Evolutionary conservation across 345 rosid species (phyloP).

Genomic region (Eucalyptus sp.): DNA sequence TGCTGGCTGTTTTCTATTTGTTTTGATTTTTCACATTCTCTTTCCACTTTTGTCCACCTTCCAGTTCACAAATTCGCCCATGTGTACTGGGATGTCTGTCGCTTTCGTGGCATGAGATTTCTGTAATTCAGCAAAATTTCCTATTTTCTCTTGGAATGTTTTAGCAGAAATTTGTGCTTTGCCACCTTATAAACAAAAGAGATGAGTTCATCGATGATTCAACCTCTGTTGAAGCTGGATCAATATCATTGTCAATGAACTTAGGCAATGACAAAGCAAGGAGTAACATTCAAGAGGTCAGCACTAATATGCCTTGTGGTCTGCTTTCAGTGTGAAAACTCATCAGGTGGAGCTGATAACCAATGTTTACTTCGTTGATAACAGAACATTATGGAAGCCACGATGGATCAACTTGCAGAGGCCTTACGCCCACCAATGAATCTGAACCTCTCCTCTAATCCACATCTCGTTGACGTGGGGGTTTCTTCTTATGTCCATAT

Average conservation of each 20-base stretch:
- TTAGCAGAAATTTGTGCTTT: not conserved
- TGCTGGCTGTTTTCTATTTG: not conserved
- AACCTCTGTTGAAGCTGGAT: not conserved
- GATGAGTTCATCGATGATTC: not conserved
- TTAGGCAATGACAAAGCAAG: not conserved
- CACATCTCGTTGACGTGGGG: not conserved
- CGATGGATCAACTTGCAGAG: not conserved
- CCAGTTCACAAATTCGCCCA: not conserved
- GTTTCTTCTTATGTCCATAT: not conserved
- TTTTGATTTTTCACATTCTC: not conserved
- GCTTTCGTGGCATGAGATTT: not conserved
- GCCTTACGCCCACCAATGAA: not conserved
- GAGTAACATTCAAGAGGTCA: not conserved
- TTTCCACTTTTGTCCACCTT: not conserved
- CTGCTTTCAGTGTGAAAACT: not conserved
- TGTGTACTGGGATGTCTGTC: not conserved
- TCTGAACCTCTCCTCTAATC: not conserved
- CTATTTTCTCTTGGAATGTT: not conserved
- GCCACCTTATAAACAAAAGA: not conserved
- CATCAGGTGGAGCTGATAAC: not conserved
- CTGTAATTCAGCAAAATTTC: not conserved
- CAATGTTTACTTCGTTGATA: not conserved
- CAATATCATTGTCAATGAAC: not conserved
- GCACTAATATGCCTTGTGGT: not conserved
- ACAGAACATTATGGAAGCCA: not conserved